Evolutionary conservation across 768 basidiomycete species (phyloP).

Genomic region (Lactifluus hygrophoroides): DNA sequence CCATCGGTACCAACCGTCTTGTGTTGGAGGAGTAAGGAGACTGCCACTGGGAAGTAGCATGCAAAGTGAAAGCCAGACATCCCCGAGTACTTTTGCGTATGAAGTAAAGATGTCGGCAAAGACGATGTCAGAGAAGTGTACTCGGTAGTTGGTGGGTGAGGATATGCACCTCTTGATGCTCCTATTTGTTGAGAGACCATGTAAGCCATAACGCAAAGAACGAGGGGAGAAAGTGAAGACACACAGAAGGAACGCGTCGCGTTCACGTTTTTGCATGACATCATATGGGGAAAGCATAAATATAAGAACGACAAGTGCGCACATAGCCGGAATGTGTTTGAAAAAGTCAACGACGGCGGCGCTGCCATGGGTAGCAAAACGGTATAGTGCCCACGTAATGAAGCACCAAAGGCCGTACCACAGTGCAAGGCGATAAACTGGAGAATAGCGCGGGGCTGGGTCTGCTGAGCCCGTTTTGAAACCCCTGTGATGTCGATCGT

Average conservation of each 20-base stretch:
- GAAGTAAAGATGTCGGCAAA: conserved; percentile 95
- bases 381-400: conserved; percentile 61
- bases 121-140: conserved; percentile 87
- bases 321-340: conserved; percentile 67
- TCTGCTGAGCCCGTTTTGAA: conserved; percentile 31
- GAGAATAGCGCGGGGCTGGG: conserved; percentile 39
- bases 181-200: conserved; percentile 33
- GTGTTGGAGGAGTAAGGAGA: conserved; percentile 52
- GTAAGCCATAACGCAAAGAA: neutral
- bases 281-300: conserved; percentile 61
- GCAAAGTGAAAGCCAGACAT: conserved; percentile 79
- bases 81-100: conserved; percentile 93
- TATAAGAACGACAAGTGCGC: conserved; percentile 47
- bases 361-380: conserved; percentile 49
- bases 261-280: conserved; percentile 57
- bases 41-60: conserved; percentile 85
- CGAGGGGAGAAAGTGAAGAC: conserved; percentile 27
- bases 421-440: conserved; percentile 60
- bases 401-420: conserved; percentile 55
- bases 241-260: conserved; percentile 72
- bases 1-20: conserved; percentile 62
- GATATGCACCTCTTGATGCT: conserved; percentile 67
- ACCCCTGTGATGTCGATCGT: conserved; percentile 21
- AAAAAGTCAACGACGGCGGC: conserved; percentile 57
- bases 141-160: conserved; percentile 47